Conservation (phyloP, 1,284 basidiomycete genomes). For the Wolfiporia cocos region DNA sequence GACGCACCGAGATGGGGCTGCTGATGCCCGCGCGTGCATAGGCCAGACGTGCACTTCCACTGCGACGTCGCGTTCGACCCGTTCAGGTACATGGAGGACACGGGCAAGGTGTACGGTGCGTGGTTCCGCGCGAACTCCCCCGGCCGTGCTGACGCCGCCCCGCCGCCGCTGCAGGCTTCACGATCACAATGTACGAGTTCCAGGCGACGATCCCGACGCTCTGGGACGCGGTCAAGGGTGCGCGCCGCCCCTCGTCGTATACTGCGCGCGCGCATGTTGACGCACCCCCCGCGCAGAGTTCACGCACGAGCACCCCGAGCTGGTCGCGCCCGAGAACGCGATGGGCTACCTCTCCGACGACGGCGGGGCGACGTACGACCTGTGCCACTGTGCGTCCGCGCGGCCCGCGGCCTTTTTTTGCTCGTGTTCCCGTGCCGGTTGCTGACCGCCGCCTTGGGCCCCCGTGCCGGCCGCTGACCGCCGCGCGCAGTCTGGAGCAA, state of each 20-base stretch:
- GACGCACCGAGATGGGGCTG: slow-evolving; percentile 40
- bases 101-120: slow-evolving; percentile 45
- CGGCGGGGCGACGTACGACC: slow-evolving; percentile 58
- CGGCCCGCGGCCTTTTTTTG: not conserved
- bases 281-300: slow-evolving; percentile 41
- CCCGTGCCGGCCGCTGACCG: too few species aligned
- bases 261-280: not conserved
- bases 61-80: slow-evolving; percentile 74
- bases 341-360: slow-evolving; percentile 67
- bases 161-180: slow-evolving; percentile 54
- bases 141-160: too few species aligned
- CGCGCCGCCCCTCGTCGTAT: not conserved
- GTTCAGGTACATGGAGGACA: slow-evolving; percentile 70
- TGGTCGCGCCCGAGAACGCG: slow-evolving; percentile 59
- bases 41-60: slow-evolving; percentile 67
- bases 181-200: slow-evolving; percentile 74
- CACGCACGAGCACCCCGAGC: slow-evolving; percentile 51
- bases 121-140: not conserved
- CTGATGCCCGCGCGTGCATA: slow-evolving; percentile 36
- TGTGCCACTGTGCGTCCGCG: slow-evolving; percentile 60
- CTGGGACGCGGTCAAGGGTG: slow-evolving; percentile 60
- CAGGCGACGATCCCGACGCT: slow-evolving; percentile 68
- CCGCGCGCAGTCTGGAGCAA: slow-evolving; percentile 60
- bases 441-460: too few species aligned
- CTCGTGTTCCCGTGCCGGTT: not conserved